phyloP scores from a whole-genome alignment of 2,329 filamentous ascomycete species.

The Pseudocercospora fijiensis region DNA sequence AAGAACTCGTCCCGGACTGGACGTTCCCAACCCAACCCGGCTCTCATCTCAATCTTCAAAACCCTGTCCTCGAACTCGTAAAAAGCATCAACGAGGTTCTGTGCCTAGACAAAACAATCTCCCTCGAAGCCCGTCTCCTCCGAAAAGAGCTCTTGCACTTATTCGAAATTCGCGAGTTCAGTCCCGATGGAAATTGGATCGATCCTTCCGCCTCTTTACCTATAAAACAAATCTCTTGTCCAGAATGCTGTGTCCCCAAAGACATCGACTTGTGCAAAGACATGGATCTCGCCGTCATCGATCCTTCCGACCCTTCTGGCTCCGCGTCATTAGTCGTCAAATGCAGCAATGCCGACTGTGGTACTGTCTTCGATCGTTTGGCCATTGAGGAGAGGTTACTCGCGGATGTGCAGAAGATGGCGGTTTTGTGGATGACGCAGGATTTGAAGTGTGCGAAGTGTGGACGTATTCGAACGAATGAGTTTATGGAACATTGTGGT shows the following conservation, averaged over 20 bases:
- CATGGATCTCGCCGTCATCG: constrained; percentile 66
- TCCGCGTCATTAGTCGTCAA: constrained; percentile 32
- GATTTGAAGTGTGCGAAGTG: constrained; percentile 83
- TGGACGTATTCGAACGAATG: constrained; percentile 68
- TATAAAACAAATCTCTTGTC: constrained; percentile 76
- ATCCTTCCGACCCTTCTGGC: constrained; percentile 11
- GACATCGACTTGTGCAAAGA: constrained; percentile 93
- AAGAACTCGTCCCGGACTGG: constrained; percentile 84
- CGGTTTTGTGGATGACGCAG: constrained; percentile 81
- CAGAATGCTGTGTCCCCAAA: constrained; percentile 83
- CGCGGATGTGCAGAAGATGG: constrained; percentile 68
- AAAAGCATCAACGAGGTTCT: constrained; percentile 92
- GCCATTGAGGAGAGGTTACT: constrained; percentile 81
- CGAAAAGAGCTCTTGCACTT: constrained; percentile 84
- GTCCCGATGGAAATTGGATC: constrained; percentile 77
- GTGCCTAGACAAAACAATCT: constrained; percentile 84
- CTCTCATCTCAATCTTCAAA: constrained; percentile 62
- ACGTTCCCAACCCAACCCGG: constrained; percentile 78
- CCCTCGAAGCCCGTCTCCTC: constrained; percentile 80
- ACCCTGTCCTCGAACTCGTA: constrained; percentile 84
- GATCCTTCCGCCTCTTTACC: constrained; percentile 78
- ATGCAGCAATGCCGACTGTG: constrained; percentile 66
- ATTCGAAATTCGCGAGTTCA: constrained; percentile 95
- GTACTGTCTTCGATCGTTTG: constrained; percentile 72
- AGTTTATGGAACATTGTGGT: constrained; percentile 94